Base-by-base conservation (phyloP, 2,329 filamentous ascomycete species). In the Colletotrichum theobromicola region DNA sequence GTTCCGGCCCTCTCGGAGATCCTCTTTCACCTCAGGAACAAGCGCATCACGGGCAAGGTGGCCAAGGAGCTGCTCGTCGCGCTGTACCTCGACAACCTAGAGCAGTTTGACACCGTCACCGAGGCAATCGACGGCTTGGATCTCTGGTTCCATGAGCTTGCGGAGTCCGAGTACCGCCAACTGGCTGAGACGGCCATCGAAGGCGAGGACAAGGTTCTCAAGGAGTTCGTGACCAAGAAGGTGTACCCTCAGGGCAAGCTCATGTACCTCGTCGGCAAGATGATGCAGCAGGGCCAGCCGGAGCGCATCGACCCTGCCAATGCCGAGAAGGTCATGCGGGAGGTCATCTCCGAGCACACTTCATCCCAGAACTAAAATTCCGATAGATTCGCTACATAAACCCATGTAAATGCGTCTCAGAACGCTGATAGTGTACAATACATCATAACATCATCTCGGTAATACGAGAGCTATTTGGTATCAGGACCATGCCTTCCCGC, bases 201-300 rank as follows among this genome's bases (percentile, higher is more conserved):
- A 28, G 87, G 84, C 1, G 87, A 91, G 76, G 84, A 87, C 1
- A 84, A 85, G 72, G 82, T 89, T 2, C 75, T 91, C 69, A 79
- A 78, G 58, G 85, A 88, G 77, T 90, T 91, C 75, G 74, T 82
- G 46, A 85, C 84, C 67, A 83, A 83, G 50, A 84, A 83, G 65
- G 77, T 68, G 0, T 90, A 88, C 72, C 90, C 90, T 0, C 85
- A 89, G 72, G 90, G 90, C 1, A 92, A 91, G 82, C 85, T 92
- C 60, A 91, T 91, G 89, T 91, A 87, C 77, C 83, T 92, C 3
- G 87, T 92, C 7, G 90, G 90, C 24, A 90, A 88, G 81, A 89
- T 92, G 88, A 88, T 92, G 83, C 84, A 85, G 6, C 78, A 86
- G 2, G 90, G 90, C 0, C 85, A 86, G 4, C 86, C 90, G 58